Evolutionary conservation across 2,329 filamentous ascomycete species (phyloP).

Genomic region (Penicillium rolfsii): DNA sequence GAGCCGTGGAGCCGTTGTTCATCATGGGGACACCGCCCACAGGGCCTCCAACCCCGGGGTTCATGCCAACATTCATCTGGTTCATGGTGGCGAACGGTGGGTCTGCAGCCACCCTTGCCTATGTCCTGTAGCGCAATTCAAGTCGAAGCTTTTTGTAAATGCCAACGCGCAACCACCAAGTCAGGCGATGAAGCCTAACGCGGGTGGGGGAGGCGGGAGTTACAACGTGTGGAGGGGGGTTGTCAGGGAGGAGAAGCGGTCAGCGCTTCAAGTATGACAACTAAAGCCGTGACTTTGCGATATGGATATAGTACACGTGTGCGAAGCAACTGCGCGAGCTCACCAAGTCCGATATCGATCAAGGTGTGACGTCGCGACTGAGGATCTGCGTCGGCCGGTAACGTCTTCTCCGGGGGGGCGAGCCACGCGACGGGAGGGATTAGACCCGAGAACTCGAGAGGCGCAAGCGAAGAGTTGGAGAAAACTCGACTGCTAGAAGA

Average conservation of each 20-base stretch:
- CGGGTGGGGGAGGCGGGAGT: constrained; percentile 26
- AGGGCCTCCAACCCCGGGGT: constrained; percentile 57
- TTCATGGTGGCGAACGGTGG: constrained; percentile 52
- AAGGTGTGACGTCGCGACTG: constrained; percentile 15
- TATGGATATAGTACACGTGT: constrained; percentile 8
- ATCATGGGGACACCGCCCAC: constrained; percentile 62
- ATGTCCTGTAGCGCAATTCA: constrained; percentile 32
- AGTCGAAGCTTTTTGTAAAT: constrained; percentile 26
- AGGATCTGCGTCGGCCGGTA: constrained; percentile 14
- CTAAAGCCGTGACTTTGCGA: constrained; percentile 3
- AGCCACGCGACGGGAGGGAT: constrained; percentile 27
- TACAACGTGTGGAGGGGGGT: constrained; percentile 20
- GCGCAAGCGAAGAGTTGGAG: constrained; percentile 19
- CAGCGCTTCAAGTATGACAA: constrained; percentile 17
- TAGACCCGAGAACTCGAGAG: constrained; percentile 18
- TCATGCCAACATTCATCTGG: constrained; percentile 62
- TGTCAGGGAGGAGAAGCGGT: constrained; percentile 23
- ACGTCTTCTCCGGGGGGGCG: constrained; percentile 16
- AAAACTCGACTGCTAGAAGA: constrained; percentile 8
- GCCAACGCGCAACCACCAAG: constrained; percentile 41
- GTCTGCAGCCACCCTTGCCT: constrained; percentile 41
- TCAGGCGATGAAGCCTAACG: constrained; percentile 34
- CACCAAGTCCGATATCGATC: constrained; percentile 10
- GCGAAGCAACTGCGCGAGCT: constrained; percentile 10
- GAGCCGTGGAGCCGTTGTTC: constrained; percentile 53